Base-by-base conservation (phyloP, 2,329 filamentous ascomycete species). In the Beauveria varroae region DNA sequence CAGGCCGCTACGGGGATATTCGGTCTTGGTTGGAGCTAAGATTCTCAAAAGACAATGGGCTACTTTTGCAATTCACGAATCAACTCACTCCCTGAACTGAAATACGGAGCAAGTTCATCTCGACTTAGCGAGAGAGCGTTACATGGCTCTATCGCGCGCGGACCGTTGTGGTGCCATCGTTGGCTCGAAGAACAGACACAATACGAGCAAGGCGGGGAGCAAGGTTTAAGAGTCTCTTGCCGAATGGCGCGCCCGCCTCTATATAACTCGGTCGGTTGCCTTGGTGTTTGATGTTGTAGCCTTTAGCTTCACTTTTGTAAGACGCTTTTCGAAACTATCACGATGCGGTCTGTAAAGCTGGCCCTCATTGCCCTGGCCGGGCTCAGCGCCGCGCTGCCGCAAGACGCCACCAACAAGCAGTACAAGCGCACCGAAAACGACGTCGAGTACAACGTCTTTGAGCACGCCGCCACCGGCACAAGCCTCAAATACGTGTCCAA, bases 401-500 rank as follows among this genome's bases (percentile, higher is more conserved):
- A 46, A 20, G 47, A 51, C n/a, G 37, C 57, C n/a, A 16, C 55
- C 60, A 64, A 65, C 50, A 65, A 61, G 20, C 40, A 54, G 10
- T 65, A 65, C 47, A 64, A 58, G 28, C 37, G 56, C 30, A 62
- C 22, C 53, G 57, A 68, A 65, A 18, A 65, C 57, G 26, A n/a
- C 12, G 50, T 61, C 30, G 74, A 72, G 4, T 77, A 77, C 65
- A 78, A 73, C 18, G 72, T 81, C 41, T 81, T 80, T 62, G 74
- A 81, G 63, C 78, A 81, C 67, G 73, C 73, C n/a, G 74, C 73
- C 1, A 80, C 78, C 1, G 73, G 72, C 46, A 73, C 76, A 1
- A 76, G 69, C 28, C 65, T 82, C 50, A 74, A 78, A 24, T 81
- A 76, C 61, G 79, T 82, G 28, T 76, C 75, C 26, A 81, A 82